These are phyloP conservation scores for Penicillium atrosanguineum DNA, from an alignment of 495 filamentous ascomycete genomes.

Conservation along the genomic window DNA sequence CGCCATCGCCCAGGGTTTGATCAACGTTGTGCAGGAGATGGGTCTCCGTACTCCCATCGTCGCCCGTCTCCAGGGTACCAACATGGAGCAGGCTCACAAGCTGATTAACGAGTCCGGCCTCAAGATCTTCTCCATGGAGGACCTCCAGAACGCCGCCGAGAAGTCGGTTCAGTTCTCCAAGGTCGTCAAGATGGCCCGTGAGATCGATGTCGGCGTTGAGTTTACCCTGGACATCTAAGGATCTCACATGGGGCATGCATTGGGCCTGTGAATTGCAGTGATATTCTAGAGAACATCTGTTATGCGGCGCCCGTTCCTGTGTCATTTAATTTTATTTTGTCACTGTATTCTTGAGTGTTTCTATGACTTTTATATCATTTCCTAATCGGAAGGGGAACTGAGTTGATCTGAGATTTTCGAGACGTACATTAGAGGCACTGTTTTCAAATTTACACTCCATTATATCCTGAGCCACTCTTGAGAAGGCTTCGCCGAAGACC, in stretches of 20 bases:
- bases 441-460: not conserved
- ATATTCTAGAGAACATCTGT: constrained; percentile 17
- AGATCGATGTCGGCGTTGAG: constrained; percentile 97
- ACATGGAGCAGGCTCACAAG: constrained; percentile 93
- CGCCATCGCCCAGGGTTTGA: constrained; percentile 93
- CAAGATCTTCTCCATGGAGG: constrained; percentile 99
- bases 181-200: constrained; percentile 97
- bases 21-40: constrained; percentile 90
- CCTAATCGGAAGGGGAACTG: constrained; percentile 26
- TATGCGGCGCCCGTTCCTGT: constrained; percentile 27
- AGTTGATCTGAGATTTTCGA: constrained; percentile 1
- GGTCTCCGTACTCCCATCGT: constrained; percentile 94
- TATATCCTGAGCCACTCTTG: too few relatives aligned
- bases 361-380: constrained; percentile 32
- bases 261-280: constrained; percentile 12
- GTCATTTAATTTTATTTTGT: constrained; percentile 37
- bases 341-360: constrained; percentile 38
- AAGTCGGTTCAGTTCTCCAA: constrained; percentile 98
- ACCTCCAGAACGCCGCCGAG: constrained; percentile 95
- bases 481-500: too few relatives aligned
- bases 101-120: constrained; percentile 96
- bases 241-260: constrained; percentile 19
- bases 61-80: constrained; percentile 94
- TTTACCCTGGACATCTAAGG: constrained; percentile 90
- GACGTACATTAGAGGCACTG: not conserved